Evolutionary conservation across 768 basidiomycete species (phyloP), one percentile per base, ranked within the genome.

Genomic region (Leccinum sublutescens): DNA sequence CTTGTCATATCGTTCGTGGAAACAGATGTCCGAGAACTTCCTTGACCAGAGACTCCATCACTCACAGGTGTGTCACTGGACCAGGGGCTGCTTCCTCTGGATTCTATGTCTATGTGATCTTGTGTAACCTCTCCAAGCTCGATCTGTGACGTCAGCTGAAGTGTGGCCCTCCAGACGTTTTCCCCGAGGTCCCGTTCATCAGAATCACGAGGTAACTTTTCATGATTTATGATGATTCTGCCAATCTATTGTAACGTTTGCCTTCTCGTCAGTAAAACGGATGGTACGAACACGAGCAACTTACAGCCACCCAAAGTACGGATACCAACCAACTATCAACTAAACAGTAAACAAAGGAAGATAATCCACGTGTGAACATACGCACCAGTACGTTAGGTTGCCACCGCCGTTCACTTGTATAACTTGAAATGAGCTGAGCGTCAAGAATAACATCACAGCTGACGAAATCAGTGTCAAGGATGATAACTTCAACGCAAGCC

Each of bases 361-460:
- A 43, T 7, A 2, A 17, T 38, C 29, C 25, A 38, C 3, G 15
- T 38, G 52, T 17, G 19, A 12, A 40, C 12, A 36, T 19, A 56
- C 58, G 7, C 29, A 68, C 68, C 68, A 62, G 45, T 66, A 70
- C 1, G 49, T 55, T 3, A 70, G 50, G 21, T 70, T 68, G 6
- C 62, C 59, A n/a, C 45, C 54, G 45, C 60, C 53, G 7, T 36
- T 40, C 14, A 55, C 50, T 14, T 27, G 31, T 38, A 66, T 56
- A 5, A 68, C 36, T 15, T 49, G 23, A 4, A 61, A 38, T 11
- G 55, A 54, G 11, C 54, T 57, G 15, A 70, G 61, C 6, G 61
- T 61, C 59, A 68, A 49, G 45, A 68, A 59, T 3, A 68, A 17
- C 58, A 62, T 48, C 31, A 59, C n/a, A 12, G 25, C 68, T 68